phyloP scores from a whole-genome alignment of 495 filamentous ascomycete species.

The Tuber aestivum region DNA sequence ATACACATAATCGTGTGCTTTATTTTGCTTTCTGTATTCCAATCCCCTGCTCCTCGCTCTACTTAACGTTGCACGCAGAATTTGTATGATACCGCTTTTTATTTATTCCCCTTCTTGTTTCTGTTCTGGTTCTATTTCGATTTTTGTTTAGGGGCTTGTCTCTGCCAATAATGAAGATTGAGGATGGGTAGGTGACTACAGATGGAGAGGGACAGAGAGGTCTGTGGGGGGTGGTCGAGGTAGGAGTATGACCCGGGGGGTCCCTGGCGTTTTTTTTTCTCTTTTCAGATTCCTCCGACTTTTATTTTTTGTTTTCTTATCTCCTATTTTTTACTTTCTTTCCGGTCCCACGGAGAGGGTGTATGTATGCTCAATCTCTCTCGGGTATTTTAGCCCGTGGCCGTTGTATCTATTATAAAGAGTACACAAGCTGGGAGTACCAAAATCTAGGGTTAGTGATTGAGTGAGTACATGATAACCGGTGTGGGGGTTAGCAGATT shows the following conservation, averaged over 20 bases:
- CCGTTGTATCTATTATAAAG: neutral
- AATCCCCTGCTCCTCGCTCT: neutral
- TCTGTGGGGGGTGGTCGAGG: neutral
- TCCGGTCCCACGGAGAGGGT: neutral
- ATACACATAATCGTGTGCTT: neutral
- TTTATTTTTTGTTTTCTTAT: constrained; percentile 21
- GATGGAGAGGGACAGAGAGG: neutral
- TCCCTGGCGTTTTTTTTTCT: neutral
- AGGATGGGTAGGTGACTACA: neutral
- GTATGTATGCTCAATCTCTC: constrained; percentile 1
- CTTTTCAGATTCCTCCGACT: neutral
- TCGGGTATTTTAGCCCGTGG: neutral
- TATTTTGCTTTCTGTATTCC: neutral
- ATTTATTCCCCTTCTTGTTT: neutral
- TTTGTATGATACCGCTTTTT: constrained; percentile 4
- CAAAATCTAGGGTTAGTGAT: neutral
- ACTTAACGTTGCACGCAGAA: neutral
- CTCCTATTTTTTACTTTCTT: neutral
- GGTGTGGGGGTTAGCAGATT: neutral
- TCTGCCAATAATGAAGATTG: neutral
- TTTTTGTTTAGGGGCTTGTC: neutral
- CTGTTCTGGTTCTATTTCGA: neutral
- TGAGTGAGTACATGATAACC: neutral
- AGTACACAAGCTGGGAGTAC: neutral
- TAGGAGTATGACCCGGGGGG: neutral